These are phyloP conservation scores for Colletotrichum lini DNA, from an alignment of 2,329 filamentous ascomycete genomes.

Conservation along the genomic window DNA sequence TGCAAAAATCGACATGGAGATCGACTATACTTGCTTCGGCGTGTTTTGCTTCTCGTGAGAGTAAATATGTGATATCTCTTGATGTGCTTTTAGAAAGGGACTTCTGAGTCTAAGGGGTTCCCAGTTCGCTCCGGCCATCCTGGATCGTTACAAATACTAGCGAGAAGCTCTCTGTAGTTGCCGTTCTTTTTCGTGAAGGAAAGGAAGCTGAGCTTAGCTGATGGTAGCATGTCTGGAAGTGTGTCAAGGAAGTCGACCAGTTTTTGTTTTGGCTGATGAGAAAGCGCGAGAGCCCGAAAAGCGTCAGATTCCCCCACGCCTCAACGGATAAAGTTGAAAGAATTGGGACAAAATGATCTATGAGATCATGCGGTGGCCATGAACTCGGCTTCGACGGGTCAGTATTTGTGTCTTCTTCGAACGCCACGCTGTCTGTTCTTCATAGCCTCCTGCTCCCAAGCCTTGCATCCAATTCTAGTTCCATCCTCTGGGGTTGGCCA, in stretches of 20 bases:
- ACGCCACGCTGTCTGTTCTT: constrained; percentile 52
- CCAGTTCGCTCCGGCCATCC: constrained; percentile 39
- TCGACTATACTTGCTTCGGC: neutral
- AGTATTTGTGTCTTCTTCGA: constrained; percentile 22
- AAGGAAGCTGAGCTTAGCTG: constrained; percentile 53
- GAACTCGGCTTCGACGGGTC: neutral
- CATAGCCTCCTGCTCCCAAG: constrained; percentile 37
- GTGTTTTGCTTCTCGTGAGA: too few relatives aligned
- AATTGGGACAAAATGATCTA: constrained; percentile 44
- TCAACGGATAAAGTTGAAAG: constrained; percentile 49
- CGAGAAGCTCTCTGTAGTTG: constrained; percentile 42
- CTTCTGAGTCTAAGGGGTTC: neutral
- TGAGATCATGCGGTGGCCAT: neutral
- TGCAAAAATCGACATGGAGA: neutral
- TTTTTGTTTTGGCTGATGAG: constrained; percentile 45
- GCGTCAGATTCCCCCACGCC: constrained; percentile 47
- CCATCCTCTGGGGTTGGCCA: constrained; percentile 45
- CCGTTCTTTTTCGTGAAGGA: constrained; percentile 43
- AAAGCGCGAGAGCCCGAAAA: constrained; percentile 50
- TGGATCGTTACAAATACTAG: constrained; percentile 44
- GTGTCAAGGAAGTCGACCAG: constrained; percentile 48
- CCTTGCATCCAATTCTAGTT: neutral
- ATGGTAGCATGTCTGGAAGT: constrained; percentile 48
- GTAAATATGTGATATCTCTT: too few relatives aligned
- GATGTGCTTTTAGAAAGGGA: too few relatives aligned